phyloP scores from a whole-genome alignment of 257 asterid genomes.

The Lycium barbarum region DNA sequence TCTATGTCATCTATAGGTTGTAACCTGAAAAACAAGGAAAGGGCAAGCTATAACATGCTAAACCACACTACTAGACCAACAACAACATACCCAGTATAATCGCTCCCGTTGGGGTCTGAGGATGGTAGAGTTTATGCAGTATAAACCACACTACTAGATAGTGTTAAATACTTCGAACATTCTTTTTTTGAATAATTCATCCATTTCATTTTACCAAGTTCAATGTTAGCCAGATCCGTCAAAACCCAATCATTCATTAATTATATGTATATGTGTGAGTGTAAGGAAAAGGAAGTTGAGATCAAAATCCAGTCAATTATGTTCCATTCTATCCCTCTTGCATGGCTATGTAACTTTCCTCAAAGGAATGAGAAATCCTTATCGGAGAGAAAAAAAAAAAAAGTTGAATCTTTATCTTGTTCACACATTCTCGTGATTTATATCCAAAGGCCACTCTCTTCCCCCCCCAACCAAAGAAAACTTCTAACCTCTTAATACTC shows the following conservation, averaged over 20 bases:
- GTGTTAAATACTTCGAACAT: neutral
- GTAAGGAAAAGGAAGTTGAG: neutral
- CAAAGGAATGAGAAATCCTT: neutral
- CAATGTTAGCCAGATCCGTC: neutral
- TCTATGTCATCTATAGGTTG: neutral
- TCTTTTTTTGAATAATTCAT: neutral
- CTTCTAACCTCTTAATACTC: neutral
- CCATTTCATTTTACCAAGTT: constrained; percentile 13
- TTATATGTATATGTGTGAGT: neutral
- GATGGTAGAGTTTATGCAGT: too few relatives aligned
- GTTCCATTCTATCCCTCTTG: neutral
- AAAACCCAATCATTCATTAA: neutral
- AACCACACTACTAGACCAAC: neutral
- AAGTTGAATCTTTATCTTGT: neutral
- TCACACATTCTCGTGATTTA: neutral
- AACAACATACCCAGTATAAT: too few relatives aligned
- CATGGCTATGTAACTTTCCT: neutral
- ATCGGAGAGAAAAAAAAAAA: neutral
- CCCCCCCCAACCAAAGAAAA: neutral
- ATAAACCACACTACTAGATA: neutral
- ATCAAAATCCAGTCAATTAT: neutral
- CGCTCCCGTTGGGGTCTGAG: too few relatives aligned
- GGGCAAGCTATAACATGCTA: neutral
- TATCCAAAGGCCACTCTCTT: constrained; percentile 10
- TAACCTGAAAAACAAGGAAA: neutral